Percentiles rank a stretch among this genome's conserved stretches.
phyloP scores from a whole-genome alignment of 192 early-diverging fungal genomes.

The Coemansia sp. region DNA sequence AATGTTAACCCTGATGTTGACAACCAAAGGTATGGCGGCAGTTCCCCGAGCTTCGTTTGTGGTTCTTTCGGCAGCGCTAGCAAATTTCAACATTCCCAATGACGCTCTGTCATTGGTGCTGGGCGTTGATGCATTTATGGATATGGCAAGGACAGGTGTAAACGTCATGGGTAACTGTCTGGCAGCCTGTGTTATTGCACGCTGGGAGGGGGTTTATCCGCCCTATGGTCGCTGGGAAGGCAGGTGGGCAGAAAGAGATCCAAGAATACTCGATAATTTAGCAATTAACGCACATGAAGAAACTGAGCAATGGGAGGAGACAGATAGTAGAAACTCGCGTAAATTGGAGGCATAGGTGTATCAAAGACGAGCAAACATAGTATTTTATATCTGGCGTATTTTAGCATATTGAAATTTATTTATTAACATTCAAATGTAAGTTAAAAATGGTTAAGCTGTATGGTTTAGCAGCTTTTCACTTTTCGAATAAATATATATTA shows the following conservation, averaged over 20 bases:
- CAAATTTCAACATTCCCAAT: neutral
- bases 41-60: neutral
- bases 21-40: neutral
- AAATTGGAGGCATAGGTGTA: neutral
- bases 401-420: neutral
- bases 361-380: neutral
- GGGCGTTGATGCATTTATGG: neutral
- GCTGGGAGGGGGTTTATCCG: neutral
- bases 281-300: neutral
- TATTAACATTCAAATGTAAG: neutral
- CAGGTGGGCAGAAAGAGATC: neutral
- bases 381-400: neutral
- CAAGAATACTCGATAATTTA: neutral
- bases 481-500: too few species aligned
- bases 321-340: neutral
- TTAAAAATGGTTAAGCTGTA: neutral
- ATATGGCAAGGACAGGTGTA: neutral
- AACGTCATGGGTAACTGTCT: neutral
- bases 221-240: neutral
- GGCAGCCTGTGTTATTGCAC: neutral
- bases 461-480: neutral
- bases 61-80: neutral
- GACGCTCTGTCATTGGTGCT: neutral
- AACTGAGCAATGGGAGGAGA: neutral
- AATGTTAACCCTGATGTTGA: neutral